Conservation (phyloP, 768 basidiomycete genomes). For the Trametes cinnabarina region DNA sequence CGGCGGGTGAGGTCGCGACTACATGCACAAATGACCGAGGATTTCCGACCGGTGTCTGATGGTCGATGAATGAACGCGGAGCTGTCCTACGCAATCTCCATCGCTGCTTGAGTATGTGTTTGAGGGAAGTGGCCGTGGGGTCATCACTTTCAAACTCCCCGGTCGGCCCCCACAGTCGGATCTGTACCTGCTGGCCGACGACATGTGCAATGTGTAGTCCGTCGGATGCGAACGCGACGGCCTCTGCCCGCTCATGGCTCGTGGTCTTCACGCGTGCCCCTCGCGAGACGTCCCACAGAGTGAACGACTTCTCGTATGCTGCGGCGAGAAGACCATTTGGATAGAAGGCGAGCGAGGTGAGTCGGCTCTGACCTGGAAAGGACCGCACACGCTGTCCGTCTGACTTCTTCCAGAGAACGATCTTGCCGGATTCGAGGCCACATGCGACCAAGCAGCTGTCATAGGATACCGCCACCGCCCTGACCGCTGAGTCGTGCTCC, state of each 20-base stretch:
- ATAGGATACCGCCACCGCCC: not conserved
- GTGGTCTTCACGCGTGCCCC: not conserved
- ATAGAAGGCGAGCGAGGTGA: not conserved
- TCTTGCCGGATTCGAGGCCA: not conserved
- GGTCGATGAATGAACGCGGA: too few species aligned
- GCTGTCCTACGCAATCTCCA: too few species aligned
- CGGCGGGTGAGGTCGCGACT: not conserved
- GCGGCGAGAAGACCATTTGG: not conserved
- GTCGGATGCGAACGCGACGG: not conserved
- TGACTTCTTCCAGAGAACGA: not conserved
- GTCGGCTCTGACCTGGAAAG: not conserved
- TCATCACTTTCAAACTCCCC: too few species aligned
- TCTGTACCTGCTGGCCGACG: not conserved
- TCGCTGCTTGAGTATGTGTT: too few species aligned
- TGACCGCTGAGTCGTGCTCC: not conserved
- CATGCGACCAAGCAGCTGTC: not conserved
- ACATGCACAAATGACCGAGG: too few species aligned
- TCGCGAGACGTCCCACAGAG: not conserved
- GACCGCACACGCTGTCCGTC: not conserved
- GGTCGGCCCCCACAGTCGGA: not conserved
- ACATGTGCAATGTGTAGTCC: not conserved
- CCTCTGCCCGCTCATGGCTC: not conserved
- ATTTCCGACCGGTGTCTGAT: not conserved
- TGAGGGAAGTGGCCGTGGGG: too few species aligned
- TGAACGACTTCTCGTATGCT: not conserved